Evolutionary conservation across 2,329 filamentous ascomycete genomes (phyloP), one percentile per base, ranked within the genome.

Genomic region (Hortaea werneckii): DNA sequence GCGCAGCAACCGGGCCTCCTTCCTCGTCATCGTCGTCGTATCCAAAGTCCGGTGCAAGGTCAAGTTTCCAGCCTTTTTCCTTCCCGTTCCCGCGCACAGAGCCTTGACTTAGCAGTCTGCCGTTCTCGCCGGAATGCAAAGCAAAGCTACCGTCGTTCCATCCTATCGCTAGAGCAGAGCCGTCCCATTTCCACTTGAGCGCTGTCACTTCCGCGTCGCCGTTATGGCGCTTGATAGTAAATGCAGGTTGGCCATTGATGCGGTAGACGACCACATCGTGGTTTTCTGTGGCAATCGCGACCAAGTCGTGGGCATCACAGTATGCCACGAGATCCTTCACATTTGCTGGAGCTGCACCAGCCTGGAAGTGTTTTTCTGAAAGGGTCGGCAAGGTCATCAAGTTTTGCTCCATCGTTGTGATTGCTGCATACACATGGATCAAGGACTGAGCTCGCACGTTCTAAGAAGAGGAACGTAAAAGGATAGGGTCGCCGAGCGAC

Each of bases 271-370:
- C 70, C 42, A 80, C 79, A 41, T 79, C 79, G 49, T 80, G 77
- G 11, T 75, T 73, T 5, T 43, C 35, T 10, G 52, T 78, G 9
- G 85, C 84, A 9, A 88, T 74, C 5, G 83, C 82, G n/a, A 84
- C 74, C 40, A 96, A 74, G 66, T 95, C 87, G 70, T 94, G 85
- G 6, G 82, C 83, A 11, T 89, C 87, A 65, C 87, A 94, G 65
- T 85, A 87, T 27, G 81, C 75, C 30, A 90, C 72, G 42, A 83
- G 75, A 40, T 73, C 69, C 32, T 72, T 67, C 9, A 35, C n/a
- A 34, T 29, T 40, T 27, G 27, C 32, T 8, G 40, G 40, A 9
- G 77, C 72, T 20, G 79, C 72, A 26, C 73, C 72, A 40, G 73
- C 67, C 42, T 76, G 71, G 50, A 83, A 73, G 53, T 70, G 69